Conservation (phyloP, 257 asterid species). For the Salvia splendens region DNA sequence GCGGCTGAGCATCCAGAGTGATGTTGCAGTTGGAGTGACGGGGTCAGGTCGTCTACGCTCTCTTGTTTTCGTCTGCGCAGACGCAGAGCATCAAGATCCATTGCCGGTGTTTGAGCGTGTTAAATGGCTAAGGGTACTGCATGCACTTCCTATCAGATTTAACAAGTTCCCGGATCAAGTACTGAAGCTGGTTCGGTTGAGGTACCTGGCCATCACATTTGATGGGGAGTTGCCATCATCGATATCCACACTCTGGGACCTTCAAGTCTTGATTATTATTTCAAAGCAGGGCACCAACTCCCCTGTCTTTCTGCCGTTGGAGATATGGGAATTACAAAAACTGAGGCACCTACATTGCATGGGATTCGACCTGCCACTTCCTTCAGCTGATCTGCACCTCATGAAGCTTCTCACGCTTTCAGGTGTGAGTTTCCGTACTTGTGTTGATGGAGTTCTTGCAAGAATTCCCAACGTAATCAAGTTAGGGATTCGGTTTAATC, state of each 20-base stretch:
- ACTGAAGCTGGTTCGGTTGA: too few species aligned
- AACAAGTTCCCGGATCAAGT: too few species aligned
- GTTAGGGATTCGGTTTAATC: constrained; percentile 10
- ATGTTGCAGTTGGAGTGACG: too few species aligned
- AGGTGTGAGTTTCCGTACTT: constrained; percentile 20
- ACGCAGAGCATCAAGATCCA: too few species aligned
- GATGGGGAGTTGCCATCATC: too few species aligned
- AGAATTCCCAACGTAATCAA: constrained; percentile 25
- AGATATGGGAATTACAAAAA: constrained; percentile 22
- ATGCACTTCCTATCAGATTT: too few species aligned
- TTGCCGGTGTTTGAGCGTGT: too few species aligned
- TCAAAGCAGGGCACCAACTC: neutral
- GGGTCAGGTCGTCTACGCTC: too few species aligned
- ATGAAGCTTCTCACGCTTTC: constrained; percentile 19
- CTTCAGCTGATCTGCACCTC: neutral
- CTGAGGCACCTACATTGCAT: constrained; percentile 30
- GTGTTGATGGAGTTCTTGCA: constrained; percentile 10
- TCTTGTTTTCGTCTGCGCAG: too few species aligned
- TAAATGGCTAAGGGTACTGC: too few species aligned
- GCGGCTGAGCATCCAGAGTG: too few species aligned
- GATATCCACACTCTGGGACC: constrained; percentile 19
- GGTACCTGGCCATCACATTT: too few species aligned
- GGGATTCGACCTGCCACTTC: constrained; percentile 24
- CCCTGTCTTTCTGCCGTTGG: neutral
- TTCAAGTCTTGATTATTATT: constrained; percentile 21